phyloP scores from a whole-genome alignment of 2,329 filamentous ascomycete species.

The Coniella vitis region DNA sequence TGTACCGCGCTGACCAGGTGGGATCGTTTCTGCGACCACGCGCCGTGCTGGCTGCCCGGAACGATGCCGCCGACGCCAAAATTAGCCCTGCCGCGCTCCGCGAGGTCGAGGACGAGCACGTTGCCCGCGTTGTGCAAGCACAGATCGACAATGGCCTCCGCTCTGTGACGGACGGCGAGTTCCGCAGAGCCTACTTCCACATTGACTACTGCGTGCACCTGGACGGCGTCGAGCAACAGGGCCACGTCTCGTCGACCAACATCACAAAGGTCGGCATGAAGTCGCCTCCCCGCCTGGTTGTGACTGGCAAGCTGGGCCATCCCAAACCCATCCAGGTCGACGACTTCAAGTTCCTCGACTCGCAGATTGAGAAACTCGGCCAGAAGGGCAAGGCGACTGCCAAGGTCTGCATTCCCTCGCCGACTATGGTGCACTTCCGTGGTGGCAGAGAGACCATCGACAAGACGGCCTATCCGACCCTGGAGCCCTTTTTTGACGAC shows the following conservation, averaged over 20 bases:
- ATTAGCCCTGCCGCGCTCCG: slow-evolving; percentile 38
- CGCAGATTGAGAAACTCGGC: slow-evolving; percentile 31
- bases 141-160: slow-evolving; percentile 42
- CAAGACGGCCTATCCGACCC: slow-evolving; percentile 43
- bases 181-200: slow-evolving; percentile 51
- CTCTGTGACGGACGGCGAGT: slow-evolving; percentile 50
- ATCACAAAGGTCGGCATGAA: slow-evolving; percentile 38
- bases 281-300: slow-evolving; percentile 46
- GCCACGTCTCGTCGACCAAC: slow-evolving; percentile 35
- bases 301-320: slow-evolving; percentile 48
- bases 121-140: slow-evolving; percentile 39
- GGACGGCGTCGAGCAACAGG: slow-evolving; percentile 44
- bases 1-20: slow-evolving; percentile 49
- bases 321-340: slow-evolving; percentile 48
- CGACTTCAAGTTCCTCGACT: slow-evolving; percentile 48
- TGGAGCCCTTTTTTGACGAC: slow-evolving; percentile 50
- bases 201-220: slow-evolving; percentile 51
- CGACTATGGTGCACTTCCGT: slow-evolving; percentile 56
- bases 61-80: slow-evolving; percentile 36
- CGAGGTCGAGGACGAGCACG: slow-evolving; percentile 43
- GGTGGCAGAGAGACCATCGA: slow-evolving; percentile 47
- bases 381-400: slow-evolving; percentile 31
- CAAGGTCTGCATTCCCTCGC: slow-evolving; percentile 51
- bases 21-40: slow-evolving; percentile 48
- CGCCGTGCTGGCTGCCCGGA: slow-evolving; percentile 40